Percentiles rank a stretch among this genome's conserved stretches.
Evolutionary conservation across 345 rosid genomes (phyloP).

Genomic region (Eucalyptus melliodora): DNA sequence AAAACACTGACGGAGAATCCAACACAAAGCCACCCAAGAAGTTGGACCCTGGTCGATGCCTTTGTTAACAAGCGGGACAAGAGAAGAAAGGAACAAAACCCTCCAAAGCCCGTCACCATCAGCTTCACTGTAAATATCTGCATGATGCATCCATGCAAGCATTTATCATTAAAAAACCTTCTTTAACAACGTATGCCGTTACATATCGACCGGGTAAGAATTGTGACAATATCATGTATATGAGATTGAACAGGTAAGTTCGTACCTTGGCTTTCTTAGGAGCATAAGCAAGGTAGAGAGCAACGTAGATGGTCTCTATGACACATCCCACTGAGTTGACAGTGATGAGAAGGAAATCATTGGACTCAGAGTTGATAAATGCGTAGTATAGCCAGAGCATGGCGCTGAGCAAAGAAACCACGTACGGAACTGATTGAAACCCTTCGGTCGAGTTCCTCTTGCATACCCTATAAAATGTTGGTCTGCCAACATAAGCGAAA

Average conservation of each 20-base stretch:
- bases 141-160: background rate
- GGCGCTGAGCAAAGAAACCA: constrained; percentile 33
- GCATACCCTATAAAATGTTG: constrained; percentile 42
- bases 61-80: constrained; percentile 19
- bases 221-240: background rate
- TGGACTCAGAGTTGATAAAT: constrained; percentile 12
- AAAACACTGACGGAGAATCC: constrained; percentile 10
- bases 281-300: constrained; percentile 54
- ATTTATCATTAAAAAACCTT: background rate
- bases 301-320: constrained; percentile 53
- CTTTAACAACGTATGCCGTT: background rate
- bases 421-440: constrained; percentile 50
- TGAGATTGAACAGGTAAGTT: background rate
- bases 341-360: constrained; percentile 64
- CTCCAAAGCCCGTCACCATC: constrained; percentile 40
- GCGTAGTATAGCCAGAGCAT: constrained; percentile 61
- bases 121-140: constrained; percentile 51
- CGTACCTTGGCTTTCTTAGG: constrained; percentile 38
- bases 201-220: background rate
- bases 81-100: constrained; percentile 33
- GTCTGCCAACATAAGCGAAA: constrained; percentile 1
- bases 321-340: constrained; percentile 76
- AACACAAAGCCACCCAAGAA: constrained; percentile 40
- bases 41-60: constrained; percentile 12
- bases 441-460: constrained; percentile 57